Percentiles rank a stretch among this genome's conserved stretches.
phyloP scores from a whole-genome alignment of 371 early-diverging fungal species.

The Zopfochytrium polystomum region DNA sequence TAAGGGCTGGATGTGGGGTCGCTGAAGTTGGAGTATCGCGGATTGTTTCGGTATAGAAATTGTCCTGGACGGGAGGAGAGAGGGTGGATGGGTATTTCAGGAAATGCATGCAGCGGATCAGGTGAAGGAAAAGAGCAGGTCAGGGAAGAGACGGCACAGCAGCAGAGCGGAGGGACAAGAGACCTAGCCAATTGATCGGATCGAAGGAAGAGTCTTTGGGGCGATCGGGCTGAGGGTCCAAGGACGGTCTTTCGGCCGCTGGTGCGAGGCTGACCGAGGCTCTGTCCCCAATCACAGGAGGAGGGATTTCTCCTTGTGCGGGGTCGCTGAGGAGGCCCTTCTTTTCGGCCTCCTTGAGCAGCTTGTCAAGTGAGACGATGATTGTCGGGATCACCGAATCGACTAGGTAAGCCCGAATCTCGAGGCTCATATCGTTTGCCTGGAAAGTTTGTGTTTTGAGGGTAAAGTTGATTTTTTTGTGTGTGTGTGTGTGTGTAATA shows the following conservation, averaged over 20 bases:
- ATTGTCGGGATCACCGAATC: constrained; percentile 47
- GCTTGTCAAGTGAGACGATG: constrained; percentile 43
- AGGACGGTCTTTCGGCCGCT: background rate
- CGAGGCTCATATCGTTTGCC: constrained; percentile 37
- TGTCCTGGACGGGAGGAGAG: constrained; percentile 35
- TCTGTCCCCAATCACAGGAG: constrained; percentile 2
- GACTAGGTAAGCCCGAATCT: constrained; percentile 47
- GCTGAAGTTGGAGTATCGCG: constrained; percentile 41
- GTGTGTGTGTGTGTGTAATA: too few relatives aligned
- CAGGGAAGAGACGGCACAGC: background rate
- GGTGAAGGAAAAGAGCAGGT: too few relatives aligned
- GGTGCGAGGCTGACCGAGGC: constrained; percentile 2
- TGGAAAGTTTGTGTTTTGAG: too few relatives aligned
- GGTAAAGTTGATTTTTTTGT: too few relatives aligned
- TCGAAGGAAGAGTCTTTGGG: constrained; percentile 39
- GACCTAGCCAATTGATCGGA: constrained; percentile 54
- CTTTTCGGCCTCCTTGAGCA: constrained; percentile 41
- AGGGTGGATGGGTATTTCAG: background rate
- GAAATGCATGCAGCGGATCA: too few relatives aligned
- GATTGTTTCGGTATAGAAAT: constrained; percentile 50
- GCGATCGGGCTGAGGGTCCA: constrained; percentile 32
- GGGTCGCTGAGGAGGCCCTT: background rate
- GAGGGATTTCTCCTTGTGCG: background rate
- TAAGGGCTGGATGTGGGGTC: constrained; percentile 37
- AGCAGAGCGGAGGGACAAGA: background rate